Evolutionary conservation across 202 grass and related monocot genomes (phyloP).

Genomic region (Zoysia matrella): DNA sequence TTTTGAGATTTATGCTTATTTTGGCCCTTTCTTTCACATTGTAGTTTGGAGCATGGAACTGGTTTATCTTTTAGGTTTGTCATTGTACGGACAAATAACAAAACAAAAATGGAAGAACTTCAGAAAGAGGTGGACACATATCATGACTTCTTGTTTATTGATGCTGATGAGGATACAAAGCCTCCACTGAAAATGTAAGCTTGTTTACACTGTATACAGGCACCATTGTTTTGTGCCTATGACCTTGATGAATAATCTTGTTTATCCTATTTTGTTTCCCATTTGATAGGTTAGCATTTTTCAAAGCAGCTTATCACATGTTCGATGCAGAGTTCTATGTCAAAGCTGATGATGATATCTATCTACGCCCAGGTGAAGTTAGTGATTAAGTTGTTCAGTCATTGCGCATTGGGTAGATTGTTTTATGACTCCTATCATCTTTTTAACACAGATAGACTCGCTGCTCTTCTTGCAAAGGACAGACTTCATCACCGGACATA

Average conservation of each 20-base stretch:
- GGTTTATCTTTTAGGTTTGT: constrained; percentile 98
- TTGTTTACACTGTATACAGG: neutral
- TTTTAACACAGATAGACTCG: constrained; percentile 77
- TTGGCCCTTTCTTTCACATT: constrained; percentile 27
- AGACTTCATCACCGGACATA: constrained; percentile 75
- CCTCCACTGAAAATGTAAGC: constrained; percentile 81
- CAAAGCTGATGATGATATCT: constrained; percentile 94
- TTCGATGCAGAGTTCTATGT: constrained; percentile 93
- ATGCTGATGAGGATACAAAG: constrained; percentile 83
- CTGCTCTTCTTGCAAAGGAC: constrained; percentile 93
- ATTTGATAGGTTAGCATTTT: constrained; percentile 86
- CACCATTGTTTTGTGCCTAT: constrained; percentile 17
- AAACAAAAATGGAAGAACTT: constrained; percentile 78
- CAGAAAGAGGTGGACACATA: constrained; percentile 80
- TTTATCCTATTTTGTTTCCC: constrained; percentile 19
- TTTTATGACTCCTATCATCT: constrained; percentile 35
- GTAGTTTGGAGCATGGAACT: constrained; percentile 83
- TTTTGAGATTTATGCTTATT: constrained; percentile 17
- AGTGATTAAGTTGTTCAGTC: constrained; percentile 22
- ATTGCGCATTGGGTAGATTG: constrained; percentile 13
- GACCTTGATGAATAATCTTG: constrained; percentile 30
- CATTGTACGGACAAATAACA: constrained; percentile 66
- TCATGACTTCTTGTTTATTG: constrained; percentile 95
- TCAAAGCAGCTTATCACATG: constrained; percentile 93
- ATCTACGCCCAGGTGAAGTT: constrained; percentile 85